Conservation (phyloP, 495 filamentous ascomycete genomes). For the Letharia lupina region DNA sequence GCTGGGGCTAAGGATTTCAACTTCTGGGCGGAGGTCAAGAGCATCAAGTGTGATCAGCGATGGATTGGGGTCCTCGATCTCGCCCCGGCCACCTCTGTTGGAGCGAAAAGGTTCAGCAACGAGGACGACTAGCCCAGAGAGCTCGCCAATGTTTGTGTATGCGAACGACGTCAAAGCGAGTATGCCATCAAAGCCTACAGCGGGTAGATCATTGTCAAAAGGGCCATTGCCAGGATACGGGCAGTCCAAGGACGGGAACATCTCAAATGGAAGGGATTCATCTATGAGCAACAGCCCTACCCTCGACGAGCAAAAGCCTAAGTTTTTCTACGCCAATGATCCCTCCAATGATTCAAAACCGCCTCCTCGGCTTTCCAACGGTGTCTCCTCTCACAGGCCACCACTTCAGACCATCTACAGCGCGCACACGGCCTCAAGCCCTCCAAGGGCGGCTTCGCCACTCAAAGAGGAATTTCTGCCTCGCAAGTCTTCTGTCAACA, state of each 20-base stretch:
- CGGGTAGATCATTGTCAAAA: conserved; percentile 26
- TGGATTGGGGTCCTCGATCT: conserved; percentile 12
- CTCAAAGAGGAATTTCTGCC: conserved; percentile 34
- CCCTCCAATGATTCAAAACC: conserved; percentile 30
- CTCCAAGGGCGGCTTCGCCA: conserved; percentile 34
- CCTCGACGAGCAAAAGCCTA: conserved; percentile 17
- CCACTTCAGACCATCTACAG: conserved; percentile 35
- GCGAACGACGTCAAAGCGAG: conserved; percentile 56
- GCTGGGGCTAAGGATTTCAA: conserved; percentile 9
- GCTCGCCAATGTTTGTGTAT: conserved; percentile 65
- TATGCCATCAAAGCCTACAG: conserved; percentile 26
- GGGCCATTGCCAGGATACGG: conserved; percentile 47
- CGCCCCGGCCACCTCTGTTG: not conserved
- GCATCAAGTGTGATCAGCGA: conserved; percentile 19
- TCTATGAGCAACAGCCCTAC: conserved; percentile 13
- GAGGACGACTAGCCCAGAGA: conserved; percentile 31
- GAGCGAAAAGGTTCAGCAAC: conserved; percentile 7
- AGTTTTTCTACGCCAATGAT: conserved; percentile 45
- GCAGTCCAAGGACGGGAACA: conserved; percentile 39
- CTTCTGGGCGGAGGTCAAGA: conserved; percentile 4
- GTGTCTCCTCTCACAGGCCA: conserved; percentile 28
- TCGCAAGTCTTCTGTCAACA: conserved; percentile 24
- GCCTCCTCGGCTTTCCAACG: conserved; percentile 12
- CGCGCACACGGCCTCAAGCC: conserved; percentile 27
- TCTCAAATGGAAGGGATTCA: conserved; percentile 5